These are phyloP conservation scores for Thamnidium elegans DNA, from an alignment of 192 early-diverging fungal species.

Conservation along the genomic window DNA sequence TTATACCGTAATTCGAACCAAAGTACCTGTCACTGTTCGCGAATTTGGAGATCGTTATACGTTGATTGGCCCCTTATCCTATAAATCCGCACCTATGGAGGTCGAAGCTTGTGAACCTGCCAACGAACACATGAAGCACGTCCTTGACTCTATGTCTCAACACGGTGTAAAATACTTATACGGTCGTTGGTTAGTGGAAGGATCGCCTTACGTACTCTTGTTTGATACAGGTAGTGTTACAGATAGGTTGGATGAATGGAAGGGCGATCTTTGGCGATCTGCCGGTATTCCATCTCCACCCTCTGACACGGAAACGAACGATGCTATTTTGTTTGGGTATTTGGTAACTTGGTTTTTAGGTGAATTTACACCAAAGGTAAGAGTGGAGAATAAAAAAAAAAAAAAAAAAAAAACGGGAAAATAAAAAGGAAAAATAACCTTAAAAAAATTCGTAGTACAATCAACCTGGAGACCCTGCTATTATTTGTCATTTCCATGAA, in stretches of 20 bases:
- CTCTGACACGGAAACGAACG: constrained; percentile 90
- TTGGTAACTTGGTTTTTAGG: constrained; percentile 93
- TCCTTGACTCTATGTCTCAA: constrained; percentile 66
- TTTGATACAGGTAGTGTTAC: constrained; percentile 80
- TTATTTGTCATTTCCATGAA: constrained; percentile 98
- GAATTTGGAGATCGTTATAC: constrained; percentile 95
- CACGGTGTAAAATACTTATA: constrained; percentile 81
- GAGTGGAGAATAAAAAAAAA: not conserved
- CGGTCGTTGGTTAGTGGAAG: constrained; percentile 95
- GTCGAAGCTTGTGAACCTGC: constrained; percentile 81
- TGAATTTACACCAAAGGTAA: constrained; percentile 49
- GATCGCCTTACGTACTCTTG: constrained; percentile 84
- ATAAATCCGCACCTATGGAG: constrained; percentile 85
- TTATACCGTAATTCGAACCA: constrained; percentile 97
- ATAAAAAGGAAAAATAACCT: not conserved
- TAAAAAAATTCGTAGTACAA: constrained; percentile 37
- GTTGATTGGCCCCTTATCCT: constrained; percentile 87
- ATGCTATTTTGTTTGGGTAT: constrained; percentile 93
- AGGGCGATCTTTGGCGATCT: constrained; percentile 88
- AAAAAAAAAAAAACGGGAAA: not conserved
- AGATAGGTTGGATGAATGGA: constrained; percentile 91
- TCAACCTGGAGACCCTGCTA: constrained; percentile 45
- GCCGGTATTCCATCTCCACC: constrained; percentile 92
- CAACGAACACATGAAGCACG: constrained; percentile 58
- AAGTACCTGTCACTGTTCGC: constrained; percentile 90